Percentiles rank a stretch among this genome's conserved stretches.
These are phyloP conservation scores for Aspergillus nomiae DNA, from an alignment of 2,329 filamentous ascomycete genomes.

Conservation along the genomic window DNA sequence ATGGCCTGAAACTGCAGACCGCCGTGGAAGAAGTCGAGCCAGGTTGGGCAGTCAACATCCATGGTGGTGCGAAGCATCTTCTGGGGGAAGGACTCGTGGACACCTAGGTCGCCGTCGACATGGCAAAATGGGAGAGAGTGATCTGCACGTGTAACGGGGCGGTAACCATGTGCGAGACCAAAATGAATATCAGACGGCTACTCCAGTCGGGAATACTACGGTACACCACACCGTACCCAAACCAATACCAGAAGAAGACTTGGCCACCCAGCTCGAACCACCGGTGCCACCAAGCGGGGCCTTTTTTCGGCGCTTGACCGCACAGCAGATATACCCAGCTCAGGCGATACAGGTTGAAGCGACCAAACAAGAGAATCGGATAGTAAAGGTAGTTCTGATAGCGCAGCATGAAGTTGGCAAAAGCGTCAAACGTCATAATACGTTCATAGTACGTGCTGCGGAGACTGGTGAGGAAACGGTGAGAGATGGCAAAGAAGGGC, in stretches of 20 bases:
- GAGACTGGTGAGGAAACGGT: slow-evolving; percentile 73
- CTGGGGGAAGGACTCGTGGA: slow-evolving; percentile 83
- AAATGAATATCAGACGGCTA: slow-evolving; percentile 71
- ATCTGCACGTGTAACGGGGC: slow-evolving; percentile 87
- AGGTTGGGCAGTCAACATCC: slow-evolving; percentile 85
- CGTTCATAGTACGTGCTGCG: slow-evolving; percentile 82
- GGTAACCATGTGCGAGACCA: slow-evolving; percentile 78
- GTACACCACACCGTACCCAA: slow-evolving; percentile 80
- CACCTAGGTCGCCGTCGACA: slow-evolving; percentile 88
- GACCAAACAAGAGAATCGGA: slow-evolving; percentile 74
- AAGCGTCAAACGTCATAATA: slow-evolving; percentile 74
- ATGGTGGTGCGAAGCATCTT: slow-evolving; percentile 91
- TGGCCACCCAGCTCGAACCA: slow-evolving; percentile 78
- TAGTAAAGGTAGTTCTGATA: slow-evolving; percentile 84
- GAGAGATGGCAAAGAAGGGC: slow-evolving; percentile 84
- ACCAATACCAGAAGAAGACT: slow-evolving; percentile 83
- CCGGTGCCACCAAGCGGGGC: slow-evolving; percentile 79
- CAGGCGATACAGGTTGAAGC: slow-evolving; percentile 83
- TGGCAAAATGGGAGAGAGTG: slow-evolving; percentile 88
- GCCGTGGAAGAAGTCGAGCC: slow-evolving; percentile 88
- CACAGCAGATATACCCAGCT: slow-evolving; percentile 77
- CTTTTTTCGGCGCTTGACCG: slow-evolving; percentile 70
- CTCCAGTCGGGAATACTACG: slow-evolving; percentile 68
- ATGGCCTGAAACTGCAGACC: slow-evolving; percentile 88
- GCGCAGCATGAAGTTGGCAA: slow-evolving; percentile 70